Evolutionary conservation across 257 asterid genomes (phyloP), one percentile per base, ranked within the genome.

Genomic region (Solanum chmielewskii): DNA sequence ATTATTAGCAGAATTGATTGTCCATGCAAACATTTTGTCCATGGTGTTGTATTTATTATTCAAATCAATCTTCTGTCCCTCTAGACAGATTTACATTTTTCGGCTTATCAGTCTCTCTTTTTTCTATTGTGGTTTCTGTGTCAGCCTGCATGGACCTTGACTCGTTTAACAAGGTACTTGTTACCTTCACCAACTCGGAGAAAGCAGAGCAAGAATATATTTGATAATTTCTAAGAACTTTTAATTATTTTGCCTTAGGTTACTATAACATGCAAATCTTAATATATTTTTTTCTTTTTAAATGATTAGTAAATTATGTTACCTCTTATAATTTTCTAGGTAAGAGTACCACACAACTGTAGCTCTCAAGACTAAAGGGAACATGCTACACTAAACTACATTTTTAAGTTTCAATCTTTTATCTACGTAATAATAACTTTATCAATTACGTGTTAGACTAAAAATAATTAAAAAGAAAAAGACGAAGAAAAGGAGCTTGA

Each of bases 381-480:
- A 35, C 18, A 15, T n/a, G 4, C 14, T 60, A n/a, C 69, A 21
- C 60, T 52, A 15, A 3, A 4, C 35, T 33, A 33, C 35, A 33
- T 33, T 33, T 33, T 33, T 3, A 33, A 33, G 35, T 33, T 33
- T 33, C 4, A 33, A 33, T 33, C 5, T 33, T 33, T 13, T 25
- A 14, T 6, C 6, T 0, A 66, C 4, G 3, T 5, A 11, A 5
- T 25, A 66, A 25, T 12, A 66, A 12, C 2, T 66, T 68, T 27
- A 27, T 0, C 2, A 0, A 0, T 68, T 68, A 14, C 3, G 3
- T 69, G 0, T 15, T 9, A 13, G 3, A 39, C 3, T 77, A 14
- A 42, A 45, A 52, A 42, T 11, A 39, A 75, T 10, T 11, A 75
- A 75, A 75, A 23, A 75, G 9, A 68, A 7, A 33, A 7, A 35